These are phyloP conservation scores for Pseudoscleropodium purum DNA, from an alignment of 225 moss, liverwort and hornwort genomes.

Conservation along the genomic window DNA sequence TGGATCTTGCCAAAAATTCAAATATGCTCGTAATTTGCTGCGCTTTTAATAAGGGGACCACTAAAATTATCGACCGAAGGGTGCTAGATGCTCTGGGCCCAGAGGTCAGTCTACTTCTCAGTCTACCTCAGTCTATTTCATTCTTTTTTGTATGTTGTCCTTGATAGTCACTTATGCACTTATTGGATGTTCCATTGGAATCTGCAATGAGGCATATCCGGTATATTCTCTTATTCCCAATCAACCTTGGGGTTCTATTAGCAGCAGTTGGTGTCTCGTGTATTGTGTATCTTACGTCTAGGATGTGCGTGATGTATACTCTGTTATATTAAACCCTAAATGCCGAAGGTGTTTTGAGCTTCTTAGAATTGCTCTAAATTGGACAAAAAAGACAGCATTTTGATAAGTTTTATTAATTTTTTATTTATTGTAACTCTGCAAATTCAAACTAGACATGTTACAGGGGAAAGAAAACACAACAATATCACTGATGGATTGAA, in stretches of 20 bases:
- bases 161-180: not conserved
- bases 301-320: not conserved
- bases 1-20: constrained; percentile 67
- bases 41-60: constrained; percentile 44
- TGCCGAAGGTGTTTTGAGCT: too few species aligned
- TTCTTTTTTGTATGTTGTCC: not conserved
- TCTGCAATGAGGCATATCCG: not conserved
- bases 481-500: too few species aligned
- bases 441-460: too few species aligned
- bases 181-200: not conserved
- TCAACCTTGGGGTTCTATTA: not conserved
- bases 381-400: too few species aligned
- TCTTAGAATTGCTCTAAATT: too few species aligned
- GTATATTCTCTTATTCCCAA: not conserved
- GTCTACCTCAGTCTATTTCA: not conserved
- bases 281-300: not conserved
- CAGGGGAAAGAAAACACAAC: too few species aligned
- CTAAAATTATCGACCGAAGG: constrained; percentile 53
- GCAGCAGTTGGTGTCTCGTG: not conserved
- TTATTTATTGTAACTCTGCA: too few species aligned
- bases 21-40: constrained; percentile 64
- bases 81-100: constrained; percentile 86
- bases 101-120: constrained; percentile 24
- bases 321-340: not conserved
- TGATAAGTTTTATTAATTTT: too few species aligned